phyloP scores from a whole-genome alignment of 805 yeast genomes.

The Wickerhamiella bombiphila region DNA sequence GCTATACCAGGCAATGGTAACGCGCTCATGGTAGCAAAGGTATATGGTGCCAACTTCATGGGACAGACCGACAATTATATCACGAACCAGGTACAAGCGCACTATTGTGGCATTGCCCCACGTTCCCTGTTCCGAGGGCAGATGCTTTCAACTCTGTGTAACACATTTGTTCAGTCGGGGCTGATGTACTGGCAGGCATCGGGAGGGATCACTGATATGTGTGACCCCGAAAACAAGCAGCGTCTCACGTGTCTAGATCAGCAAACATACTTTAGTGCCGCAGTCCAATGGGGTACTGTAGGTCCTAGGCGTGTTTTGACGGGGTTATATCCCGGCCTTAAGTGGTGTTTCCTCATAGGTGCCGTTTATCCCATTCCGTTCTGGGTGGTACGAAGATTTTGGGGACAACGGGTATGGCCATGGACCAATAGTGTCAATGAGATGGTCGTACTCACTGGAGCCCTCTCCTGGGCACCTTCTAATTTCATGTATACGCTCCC shows the following conservation, averaged over 20 bases:
- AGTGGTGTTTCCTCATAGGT: slow-evolving; percentile 53
- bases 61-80: slow-evolving; percentile 49
- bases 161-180: slow-evolving; percentile 21
- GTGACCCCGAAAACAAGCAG: slow-evolving; percentile 23
- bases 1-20: slow-evolving; percentile 44
- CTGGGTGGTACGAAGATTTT: slow-evolving; percentile 9
- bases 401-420: slow-evolving; percentile 14
- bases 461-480: slow-evolving; percentile 27
- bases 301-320: slow-evolving; percentile 38
- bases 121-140: slow-evolving; percentile 41
- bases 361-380: slow-evolving; percentile 16
- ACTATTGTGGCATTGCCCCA: slow-evolving; percentile 46
- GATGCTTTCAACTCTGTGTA: slow-evolving; percentile 21
- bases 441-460: slow-evolving; percentile 30
- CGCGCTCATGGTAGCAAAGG: slow-evolving; percentile 39
- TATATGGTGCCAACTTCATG: slow-evolving; percentile 44
- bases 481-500: slow-evolving; percentile 17
- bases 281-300: slow-evolving; percentile 42
- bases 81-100: slow-evolving; percentile 39
- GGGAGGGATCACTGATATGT: slow-evolving; percentile 24
- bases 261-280: slow-evolving; percentile 31
- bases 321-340: slow-evolving; percentile 43
- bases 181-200: slow-evolving; percentile 25
- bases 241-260: slow-evolving; percentile 30
- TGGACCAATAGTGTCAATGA: slow-evolving; percentile 29